A percentile compares a stretch with the other conserved stretches of the same genome.
Conservation (phyloP, 148 eudicot species). For the Diospyros lotus region DNA sequence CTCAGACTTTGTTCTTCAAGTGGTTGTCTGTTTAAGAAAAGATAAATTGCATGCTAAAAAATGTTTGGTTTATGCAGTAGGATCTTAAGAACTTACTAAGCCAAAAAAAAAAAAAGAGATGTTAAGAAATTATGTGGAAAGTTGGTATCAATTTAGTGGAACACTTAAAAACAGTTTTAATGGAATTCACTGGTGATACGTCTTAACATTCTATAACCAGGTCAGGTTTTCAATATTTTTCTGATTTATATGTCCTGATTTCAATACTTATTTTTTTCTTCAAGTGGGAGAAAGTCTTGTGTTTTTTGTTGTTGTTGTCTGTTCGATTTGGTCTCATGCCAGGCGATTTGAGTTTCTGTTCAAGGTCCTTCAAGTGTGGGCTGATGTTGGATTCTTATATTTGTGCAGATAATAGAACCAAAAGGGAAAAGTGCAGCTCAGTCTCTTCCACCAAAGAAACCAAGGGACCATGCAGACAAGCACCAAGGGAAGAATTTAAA, state of each 20-base stretch:
- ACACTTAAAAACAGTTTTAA: neutral
- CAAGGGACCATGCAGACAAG: constrained; percentile 41
- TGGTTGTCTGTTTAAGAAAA: neutral
- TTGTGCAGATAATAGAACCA: constrained; percentile 37
- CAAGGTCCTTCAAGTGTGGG: neutral
- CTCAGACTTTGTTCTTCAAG: too few relatives aligned
- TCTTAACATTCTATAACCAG: too few relatives aligned
- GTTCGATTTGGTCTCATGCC: neutral
- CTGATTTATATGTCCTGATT: too few relatives aligned
- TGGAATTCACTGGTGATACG: too few relatives aligned
- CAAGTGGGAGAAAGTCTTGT: too few relatives aligned
- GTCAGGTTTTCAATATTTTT: too few relatives aligned
- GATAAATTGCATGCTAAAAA: neutral
- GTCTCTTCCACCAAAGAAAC: constrained; percentile 51
- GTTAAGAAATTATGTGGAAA: neutral
- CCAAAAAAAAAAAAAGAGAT: neutral
- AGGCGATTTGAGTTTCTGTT: constrained; percentile 7
- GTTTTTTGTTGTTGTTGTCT: too few relatives aligned
- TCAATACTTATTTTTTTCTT: too few relatives aligned
- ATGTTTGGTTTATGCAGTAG: neutral
- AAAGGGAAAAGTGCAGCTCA: constrained; percentile 54
- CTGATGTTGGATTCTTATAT: constrained; percentile 15
- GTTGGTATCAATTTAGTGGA: neutral
- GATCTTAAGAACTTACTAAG: too few relatives aligned
- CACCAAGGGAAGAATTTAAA: constrained; percentile 36